These are phyloP conservation scores for Crithidia acanthocephali DNA, from an alignment of 208 protist genomes.

Conservation along the genomic window DNA sequence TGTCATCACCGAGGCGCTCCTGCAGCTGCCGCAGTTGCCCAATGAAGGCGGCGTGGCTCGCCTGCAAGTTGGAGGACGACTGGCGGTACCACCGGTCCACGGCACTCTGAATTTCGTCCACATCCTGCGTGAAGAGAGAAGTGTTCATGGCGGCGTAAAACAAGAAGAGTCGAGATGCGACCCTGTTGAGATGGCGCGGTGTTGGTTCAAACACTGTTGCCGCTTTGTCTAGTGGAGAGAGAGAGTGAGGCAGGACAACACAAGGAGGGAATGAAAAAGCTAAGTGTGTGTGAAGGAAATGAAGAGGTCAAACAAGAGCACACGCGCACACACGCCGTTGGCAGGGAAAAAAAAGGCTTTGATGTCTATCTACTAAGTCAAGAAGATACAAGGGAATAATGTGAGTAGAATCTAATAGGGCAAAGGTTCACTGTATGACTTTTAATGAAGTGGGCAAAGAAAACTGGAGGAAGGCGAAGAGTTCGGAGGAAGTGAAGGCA, in stretches of 20 bases:
- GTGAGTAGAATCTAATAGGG: too few species aligned
- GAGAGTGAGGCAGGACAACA: not conserved
- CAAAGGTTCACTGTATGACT: too few species aligned
- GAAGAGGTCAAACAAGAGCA: too few species aligned
- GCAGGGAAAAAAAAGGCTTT: not conserved
- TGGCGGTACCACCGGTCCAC: constrained; percentile 68
- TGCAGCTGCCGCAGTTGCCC: constrained; percentile 62
- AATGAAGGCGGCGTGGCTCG: constrained; percentile 45
- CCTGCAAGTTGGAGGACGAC: constrained; percentile 45
- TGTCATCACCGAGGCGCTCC: constrained; percentile 39
- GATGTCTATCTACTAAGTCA: not conserved
- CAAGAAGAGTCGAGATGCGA: not conserved
- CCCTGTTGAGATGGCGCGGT: too few species aligned
- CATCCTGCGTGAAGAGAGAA: constrained; percentile 52
- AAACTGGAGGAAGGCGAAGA: too few species aligned
- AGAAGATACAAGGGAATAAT: too few species aligned
- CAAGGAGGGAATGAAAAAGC: not conserved
- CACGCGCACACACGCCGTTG: too few species aligned
- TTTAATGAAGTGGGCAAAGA: too few species aligned
- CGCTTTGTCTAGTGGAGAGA: too few species aligned
- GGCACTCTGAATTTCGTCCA: constrained; percentile 69
- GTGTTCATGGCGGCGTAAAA: constrained; percentile 35
- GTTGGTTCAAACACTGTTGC: too few species aligned
- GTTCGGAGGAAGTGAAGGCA: too few species aligned
- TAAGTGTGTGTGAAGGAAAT: not conserved